Evolutionary conservation across 306 rosid genomes (phyloP), one percentile per base, ranked within the genome.

Genomic region (Acacia acuminata): DNA sequence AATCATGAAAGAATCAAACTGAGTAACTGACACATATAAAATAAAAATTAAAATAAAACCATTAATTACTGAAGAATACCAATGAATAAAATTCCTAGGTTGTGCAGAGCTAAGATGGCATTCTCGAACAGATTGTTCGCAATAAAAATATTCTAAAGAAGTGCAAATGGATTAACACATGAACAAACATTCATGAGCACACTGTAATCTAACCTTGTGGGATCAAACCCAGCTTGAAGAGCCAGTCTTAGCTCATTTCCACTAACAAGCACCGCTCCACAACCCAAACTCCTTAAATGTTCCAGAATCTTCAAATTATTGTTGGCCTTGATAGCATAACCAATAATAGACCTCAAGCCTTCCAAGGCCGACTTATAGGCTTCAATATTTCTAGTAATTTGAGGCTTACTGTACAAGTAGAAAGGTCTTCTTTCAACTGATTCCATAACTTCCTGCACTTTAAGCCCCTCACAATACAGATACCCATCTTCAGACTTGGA

Each of bases 241-340:
- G 99, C 97, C 79, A 96, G 79, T 77, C 86, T 81, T 17, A 92
- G 93, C 88, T 96, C 99, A 47, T 96, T 96, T 24, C 97, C 99
- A 85, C 99, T 96, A 20, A 96, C 99, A 70, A 96, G 99, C 74
- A 96, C 98, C 70, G 98, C 99, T 65, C 98, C 97, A 71, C 97
- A 94, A 82, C 97, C 99, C 87, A 91, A 84, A 20, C 77, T 77
- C 82, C 94, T 90, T 91, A 96, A 86, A 85, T 96, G 98, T 84
- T 96, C 92, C 77, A 94, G 79, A 82, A 96, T 91, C 93, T 94
- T 96, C 82, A 90, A 87, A 69, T 96, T 96, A 55, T 96, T 94
- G 79, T 96, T 96, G 71, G 98, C 99, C 81, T 96, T 96, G 30
- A 96, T 94, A 17, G 98, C 99, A 66, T 96, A 94, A 10, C 99